Percentiles rank a stretch among this genome's conserved stretches.
Evolutionary conservation across 768 basidiomycete species (phyloP).

Genomic region (Boletus subcaerulescens): DNA sequence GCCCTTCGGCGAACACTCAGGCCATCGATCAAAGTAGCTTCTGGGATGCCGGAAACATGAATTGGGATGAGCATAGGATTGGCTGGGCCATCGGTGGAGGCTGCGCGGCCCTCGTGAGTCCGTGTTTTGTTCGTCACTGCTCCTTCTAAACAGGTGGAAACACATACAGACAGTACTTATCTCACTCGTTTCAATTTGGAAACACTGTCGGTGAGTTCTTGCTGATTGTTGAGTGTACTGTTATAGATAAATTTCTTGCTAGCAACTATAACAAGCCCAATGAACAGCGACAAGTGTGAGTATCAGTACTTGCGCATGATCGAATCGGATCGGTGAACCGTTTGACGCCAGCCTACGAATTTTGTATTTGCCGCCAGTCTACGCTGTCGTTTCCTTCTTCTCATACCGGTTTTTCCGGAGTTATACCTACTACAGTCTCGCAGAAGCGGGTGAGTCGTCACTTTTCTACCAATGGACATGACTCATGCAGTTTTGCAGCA

Average conservation of each 20-base stretch:
- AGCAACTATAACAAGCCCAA: conserved; percentile 70
- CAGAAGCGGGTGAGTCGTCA: conserved; percentile 43
- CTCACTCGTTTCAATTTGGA: conserved; percentile 50
- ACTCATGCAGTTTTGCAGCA: conserved; percentile 36
- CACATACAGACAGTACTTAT: conserved; percentile 55
- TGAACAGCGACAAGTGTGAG: conserved; percentile 81
- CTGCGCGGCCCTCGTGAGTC: conserved; percentile 53
- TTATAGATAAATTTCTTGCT: neutral
- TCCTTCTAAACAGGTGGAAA: neutral
- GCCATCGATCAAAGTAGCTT: conserved; percentile 58
- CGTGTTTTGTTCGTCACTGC: neutral
- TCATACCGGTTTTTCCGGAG: conserved; percentile 81
- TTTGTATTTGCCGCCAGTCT: conserved; percentile 81
- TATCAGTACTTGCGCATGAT: conserved; percentile 1
- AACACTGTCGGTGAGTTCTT: conserved; percentile 59
- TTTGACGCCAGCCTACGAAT: conserved; percentile 59
- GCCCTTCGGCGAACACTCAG: conserved; percentile 50
- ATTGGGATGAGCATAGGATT: conserved; percentile 64
- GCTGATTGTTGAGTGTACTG: neutral
- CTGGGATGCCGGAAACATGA: conserved; percentile 50
- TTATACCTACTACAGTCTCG: conserved; percentile 63
- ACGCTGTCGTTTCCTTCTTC: conserved; percentile 80
- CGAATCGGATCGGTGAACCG: neutral
- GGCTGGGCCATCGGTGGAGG: conserved; percentile 73
- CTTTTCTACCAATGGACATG: conserved; percentile 24